Evolutionary conservation across 306 rosid species (phyloP), one percentile per base, ranked within the genome.

Genomic region (Rubus idaeus): DNA sequence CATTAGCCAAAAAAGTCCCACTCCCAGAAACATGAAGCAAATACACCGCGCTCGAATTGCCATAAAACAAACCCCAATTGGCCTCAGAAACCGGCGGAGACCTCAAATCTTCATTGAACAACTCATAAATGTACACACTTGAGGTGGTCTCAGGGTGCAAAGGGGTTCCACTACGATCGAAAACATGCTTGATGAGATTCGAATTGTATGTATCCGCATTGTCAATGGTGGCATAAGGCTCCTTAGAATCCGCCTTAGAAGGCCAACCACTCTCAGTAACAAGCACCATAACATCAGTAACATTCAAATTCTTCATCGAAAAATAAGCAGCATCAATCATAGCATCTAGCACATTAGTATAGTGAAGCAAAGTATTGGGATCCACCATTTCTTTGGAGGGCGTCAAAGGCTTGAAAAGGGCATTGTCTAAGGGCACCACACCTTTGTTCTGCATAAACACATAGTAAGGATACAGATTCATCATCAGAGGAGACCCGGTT

Each of bases 191-290:
- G 26, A 93, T 93, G 57, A 93, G 79, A 75, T 93, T 93, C 0
- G 98, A 93, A 79, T 89, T 93, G 47, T 86, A 91, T 0, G 96
- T 88, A 18, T 88, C 81, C 0, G 98, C 98, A 20, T 89, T 93
- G 68, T 95, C 96, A 45, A 83, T 74, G 0, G 92, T 91, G 1
- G 97, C 98, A 55, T 84, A 87, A 11, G 97, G 97, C 78, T 93
- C 98, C 40, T 89, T 86, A 0, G 97, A 80, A 77, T 93, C 98
- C 2, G 92, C 98, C 50, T 81, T 84, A 0, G 96, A 89, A 64
- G 97, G 98, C 98, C 98, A 93, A 10, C 98, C 98, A 1, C 88
- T 89, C 79, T 93, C 98, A 0, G 91, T 84, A 13, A 93, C 96
- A 23, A 91, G 91, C 68, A 93, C 90, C 23, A 86, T 70, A 1